Evolutionary conservation across 2,329 filamentous ascomycete genomes (phyloP).

Genomic region (Phaeosphaeriaceae sp.): DNA sequence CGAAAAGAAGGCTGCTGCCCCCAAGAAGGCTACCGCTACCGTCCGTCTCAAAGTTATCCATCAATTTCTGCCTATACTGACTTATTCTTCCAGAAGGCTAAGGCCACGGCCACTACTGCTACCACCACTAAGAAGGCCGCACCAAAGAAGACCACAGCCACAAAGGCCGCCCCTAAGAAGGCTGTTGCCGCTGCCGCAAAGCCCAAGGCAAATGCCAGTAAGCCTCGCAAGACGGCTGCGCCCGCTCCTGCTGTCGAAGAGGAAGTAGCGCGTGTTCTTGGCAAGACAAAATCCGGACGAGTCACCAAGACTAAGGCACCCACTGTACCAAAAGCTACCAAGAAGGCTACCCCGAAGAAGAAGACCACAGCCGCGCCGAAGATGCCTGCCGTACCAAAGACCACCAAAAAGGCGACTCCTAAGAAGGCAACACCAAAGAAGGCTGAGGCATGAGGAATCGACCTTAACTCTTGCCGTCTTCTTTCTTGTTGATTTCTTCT

Average conservation of each 20-base stretch:
- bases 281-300: constrained; percentile 86
- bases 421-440: constrained; percentile 55
- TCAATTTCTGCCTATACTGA: constrained; percentile 15
- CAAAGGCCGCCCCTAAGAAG: constrained; percentile 51
- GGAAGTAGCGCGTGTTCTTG: constrained; percentile 69
- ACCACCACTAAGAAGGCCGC: constrained; percentile 22
- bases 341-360: constrained; percentile 32
- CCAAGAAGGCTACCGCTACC: constrained; percentile 36
- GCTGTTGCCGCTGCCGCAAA: constrained; percentile 33
- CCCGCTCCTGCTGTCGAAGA: constrained; percentile 69
- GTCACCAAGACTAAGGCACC: constrained; percentile 72
- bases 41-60: constrained; percentile 17
- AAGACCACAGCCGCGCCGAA: constrained; percentile 45
- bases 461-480: constrained; percentile 18
- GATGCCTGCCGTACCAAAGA: constrained; percentile 44
- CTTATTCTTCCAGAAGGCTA: constrained; percentile 30
- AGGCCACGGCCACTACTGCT: constrained; percentile 18
- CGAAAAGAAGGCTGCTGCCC: constrained; percentile 38
- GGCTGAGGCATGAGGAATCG: constrained; percentile 39
- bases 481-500: constrained; percentile 37
- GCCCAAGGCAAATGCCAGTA: constrained; percentile 56
- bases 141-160: constrained; percentile 28
- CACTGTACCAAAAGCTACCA: constrained; percentile 26
- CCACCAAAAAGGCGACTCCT: constrained; percentile 56
- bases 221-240: constrained; percentile 55